Conservation (phyloP, 2,329 filamentous ascomycete genomes). For the Cadophora sp. region DNA sequence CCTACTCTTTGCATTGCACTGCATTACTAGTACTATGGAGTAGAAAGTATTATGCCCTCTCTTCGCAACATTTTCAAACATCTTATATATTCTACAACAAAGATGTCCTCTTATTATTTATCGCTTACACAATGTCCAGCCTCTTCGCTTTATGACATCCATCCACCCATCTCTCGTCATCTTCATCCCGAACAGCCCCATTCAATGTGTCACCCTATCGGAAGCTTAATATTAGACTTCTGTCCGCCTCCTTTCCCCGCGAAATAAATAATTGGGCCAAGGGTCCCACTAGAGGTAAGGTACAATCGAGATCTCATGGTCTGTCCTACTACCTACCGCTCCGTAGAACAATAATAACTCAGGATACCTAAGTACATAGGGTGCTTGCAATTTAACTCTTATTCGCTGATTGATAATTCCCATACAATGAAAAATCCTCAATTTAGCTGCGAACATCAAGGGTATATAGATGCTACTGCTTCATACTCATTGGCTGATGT, state of each 20-base stretch:
- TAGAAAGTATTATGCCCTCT: background rate
- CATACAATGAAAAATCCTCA: no score
- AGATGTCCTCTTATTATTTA: background rate
- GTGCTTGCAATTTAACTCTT: no score
- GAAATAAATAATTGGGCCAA: background rate
- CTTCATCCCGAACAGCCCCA: background rate
- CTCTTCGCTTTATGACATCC: background rate
- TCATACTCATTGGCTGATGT: background rate
- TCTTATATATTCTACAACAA: no score
- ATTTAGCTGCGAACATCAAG: no score
- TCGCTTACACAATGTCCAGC: background rate
- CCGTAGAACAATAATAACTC: background rate
- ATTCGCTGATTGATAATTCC: no score
- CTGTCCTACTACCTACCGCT: background rate
- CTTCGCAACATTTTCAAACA: background rate
- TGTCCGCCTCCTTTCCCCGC: background rate
- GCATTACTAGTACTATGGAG: no score
- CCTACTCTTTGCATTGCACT: background rate
- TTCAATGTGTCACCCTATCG: slow-evolving; percentile 5
- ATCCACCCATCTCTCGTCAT: background rate
- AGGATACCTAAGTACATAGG: no score
- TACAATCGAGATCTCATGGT: background rate
- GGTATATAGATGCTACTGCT: no score
- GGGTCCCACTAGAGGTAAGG: background rate
- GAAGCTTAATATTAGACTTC: slow-evolving; percentile 12